phyloP scores from a whole-genome alignment of 805 yeast genomes.

The Torulaspora quercuum region DNA sequence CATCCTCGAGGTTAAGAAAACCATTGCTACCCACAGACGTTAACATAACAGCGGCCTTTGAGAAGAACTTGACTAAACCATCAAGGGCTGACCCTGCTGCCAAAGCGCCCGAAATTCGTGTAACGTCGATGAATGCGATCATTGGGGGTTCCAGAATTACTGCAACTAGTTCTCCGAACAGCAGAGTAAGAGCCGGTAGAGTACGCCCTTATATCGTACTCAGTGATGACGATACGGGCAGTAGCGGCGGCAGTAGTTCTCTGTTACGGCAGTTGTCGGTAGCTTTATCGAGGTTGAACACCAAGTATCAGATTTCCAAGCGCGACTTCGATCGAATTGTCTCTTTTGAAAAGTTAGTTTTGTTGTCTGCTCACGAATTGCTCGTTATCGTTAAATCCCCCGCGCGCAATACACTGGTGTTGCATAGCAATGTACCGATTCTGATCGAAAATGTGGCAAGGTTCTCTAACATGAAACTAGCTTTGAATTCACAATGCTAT shows the following conservation, averaged over 20 bases:
- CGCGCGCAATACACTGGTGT: neutral
- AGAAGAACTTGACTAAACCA: no score
- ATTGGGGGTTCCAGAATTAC: no score
- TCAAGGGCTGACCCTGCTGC: no score
- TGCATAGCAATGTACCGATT: conserved; percentile 10
- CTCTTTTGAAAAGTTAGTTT: neutral
- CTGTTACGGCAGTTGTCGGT: conserved; percentile 1
- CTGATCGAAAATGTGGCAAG: neutral
- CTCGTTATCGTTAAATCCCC: conserved; percentile 9
- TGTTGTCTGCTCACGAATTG: conserved; percentile 12
- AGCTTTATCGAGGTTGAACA: conserved; percentile 4
- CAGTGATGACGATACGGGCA: no score
- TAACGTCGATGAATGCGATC: neutral
- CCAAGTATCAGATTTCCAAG: conserved; percentile 6
- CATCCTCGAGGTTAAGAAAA: neutral
- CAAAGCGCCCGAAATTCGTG: no score
- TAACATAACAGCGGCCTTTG: conserved; percentile 5
- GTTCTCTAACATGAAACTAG: conserved; percentile 9
- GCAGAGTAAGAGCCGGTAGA: no score
- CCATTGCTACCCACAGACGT: conserved; percentile 4
- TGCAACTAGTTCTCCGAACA: no score
- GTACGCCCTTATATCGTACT: no score
- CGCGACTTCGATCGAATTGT: conserved; percentile 9
- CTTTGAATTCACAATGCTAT: conserved; percentile 19
- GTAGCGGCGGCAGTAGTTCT: neutral